Conservation (phyloP, 768 basidiomycete species). For the Lactifluus pinguis region DNA sequence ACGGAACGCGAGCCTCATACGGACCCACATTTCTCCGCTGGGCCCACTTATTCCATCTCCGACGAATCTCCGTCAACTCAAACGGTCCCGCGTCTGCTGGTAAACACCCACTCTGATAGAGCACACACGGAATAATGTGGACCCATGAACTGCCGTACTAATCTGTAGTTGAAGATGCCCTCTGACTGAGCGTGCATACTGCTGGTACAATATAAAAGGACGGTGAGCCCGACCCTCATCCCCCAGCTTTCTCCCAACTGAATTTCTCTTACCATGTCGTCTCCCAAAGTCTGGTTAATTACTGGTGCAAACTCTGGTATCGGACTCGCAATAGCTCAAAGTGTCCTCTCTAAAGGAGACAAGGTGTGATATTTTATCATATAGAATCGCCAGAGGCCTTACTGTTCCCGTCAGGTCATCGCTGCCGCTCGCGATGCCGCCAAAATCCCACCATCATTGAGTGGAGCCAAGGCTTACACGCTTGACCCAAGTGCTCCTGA, state of each 20-base stretch:
- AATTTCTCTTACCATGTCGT: not conserved
- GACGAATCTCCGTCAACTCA: too few species aligned
- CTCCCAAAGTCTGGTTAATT: slow-evolving; percentile 10
- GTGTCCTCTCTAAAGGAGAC: not conserved
- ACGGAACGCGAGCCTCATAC: too few species aligned
- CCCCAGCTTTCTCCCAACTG: not conserved
- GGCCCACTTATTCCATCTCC: too few species aligned
- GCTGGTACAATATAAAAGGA: not conserved
- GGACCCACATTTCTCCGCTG: too few species aligned
- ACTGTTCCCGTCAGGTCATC: not conserved
- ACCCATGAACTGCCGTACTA: too few species aligned
- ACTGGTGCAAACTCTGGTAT: slow-evolving; percentile 14
- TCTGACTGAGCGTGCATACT: too few species aligned
- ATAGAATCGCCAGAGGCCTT: too few species aligned
- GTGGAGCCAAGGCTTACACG: not conserved
- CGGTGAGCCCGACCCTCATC: not conserved
- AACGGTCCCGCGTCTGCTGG: too few species aligned
- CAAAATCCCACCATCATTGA: not conserved
- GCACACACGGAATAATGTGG: too few species aligned
- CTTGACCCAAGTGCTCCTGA: not conserved
- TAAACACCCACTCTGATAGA: too few species aligned
- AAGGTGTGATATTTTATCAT: not conserved
- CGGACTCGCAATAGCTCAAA: not conserved
- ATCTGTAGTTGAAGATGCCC: too few species aligned
- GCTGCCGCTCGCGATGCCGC: not conserved